phyloP scores from a whole-genome alignment of 129 eudicot species.

The Flaveria robusta region DNA sequence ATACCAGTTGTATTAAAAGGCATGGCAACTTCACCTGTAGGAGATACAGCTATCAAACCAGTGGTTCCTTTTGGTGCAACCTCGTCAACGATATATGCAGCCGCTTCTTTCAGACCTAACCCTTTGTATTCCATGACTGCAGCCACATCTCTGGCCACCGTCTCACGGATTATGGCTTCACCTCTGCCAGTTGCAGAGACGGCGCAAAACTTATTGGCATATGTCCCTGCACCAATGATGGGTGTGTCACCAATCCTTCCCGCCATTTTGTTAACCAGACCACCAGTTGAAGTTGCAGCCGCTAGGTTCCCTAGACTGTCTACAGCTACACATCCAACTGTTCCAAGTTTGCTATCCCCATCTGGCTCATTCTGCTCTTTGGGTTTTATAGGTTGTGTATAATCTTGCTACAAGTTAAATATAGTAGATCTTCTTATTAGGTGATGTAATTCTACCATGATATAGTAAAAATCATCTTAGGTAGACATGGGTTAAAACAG shows the following conservation, averaged over 20 bases:
- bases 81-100: slow-evolving; percentile 45
- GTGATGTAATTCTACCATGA: not conserved
- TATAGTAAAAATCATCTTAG: not conserved
- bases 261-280: slow-evolving; percentile 83
- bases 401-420: slow-evolving; percentile 55
- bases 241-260: too few relatives aligned
- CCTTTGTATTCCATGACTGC: slow-evolving; percentile 90
- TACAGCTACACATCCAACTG: slow-evolving; percentile 94
- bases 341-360: slow-evolving; percentile 79
- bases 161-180: slow-evolving; percentile 76
- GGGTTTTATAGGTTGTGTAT: slow-evolving; percentile 54
- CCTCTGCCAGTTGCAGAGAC: slow-evolving; percentile 93
- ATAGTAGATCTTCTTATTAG: not conserved
- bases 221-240: slow-evolving; percentile 56
- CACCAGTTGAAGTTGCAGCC: slow-evolving; percentile 89
- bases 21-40: slow-evolving; percentile 69
- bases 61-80: slow-evolving; percentile 54
- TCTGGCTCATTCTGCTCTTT: slow-evolving; percentile 37
- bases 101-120: slow-evolving; percentile 71
- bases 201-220: slow-evolving; percentile 76
- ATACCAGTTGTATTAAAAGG: slow-evolving; percentile 82
- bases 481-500: not conserved
- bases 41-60: slow-evolving; percentile 80
- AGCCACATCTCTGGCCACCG: slow-evolving; percentile 84
- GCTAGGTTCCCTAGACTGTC: slow-evolving; percentile 71